Conservation (phyloP, 75 land plant genomes). For the Picea sitchensis region DNA sequence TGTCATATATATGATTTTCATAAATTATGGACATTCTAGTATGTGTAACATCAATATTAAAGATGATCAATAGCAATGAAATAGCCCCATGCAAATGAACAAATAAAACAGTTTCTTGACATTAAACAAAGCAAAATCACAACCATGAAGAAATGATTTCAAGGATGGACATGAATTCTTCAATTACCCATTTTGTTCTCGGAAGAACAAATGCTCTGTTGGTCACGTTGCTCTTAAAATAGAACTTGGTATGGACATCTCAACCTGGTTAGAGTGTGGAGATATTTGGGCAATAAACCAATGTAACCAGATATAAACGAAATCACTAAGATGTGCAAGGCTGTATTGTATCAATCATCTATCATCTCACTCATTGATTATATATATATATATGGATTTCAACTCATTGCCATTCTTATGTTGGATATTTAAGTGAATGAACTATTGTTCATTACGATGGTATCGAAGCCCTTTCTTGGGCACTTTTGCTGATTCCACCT, state of each 20-base stretch:
- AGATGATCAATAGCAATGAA: background rate
- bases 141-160: background rate
- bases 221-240: background rate
- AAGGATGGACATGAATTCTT: background rate
- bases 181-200: background rate
- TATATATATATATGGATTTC: too few relatives aligned
- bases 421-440: too few relatives aligned
- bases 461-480: too few relatives aligned
- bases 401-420: too few relatives aligned
- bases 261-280: background rate
- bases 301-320: background rate
- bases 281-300: background rate
- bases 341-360: background rate
- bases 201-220: background rate
- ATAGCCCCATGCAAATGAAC: background rate
- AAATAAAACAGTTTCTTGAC: background rate
- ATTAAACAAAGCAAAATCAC: background rate
- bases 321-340: background rate
- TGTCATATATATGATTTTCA: background rate
- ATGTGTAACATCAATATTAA: background rate
- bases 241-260: background rate
- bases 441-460: too few relatives aligned
- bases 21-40: background rate
- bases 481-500: too few relatives aligned
- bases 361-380: too few relatives aligned